Evolutionary conservation across 768 basidiomycete genomes (phyloP), one percentile per base, ranked within the genome.

Genomic region (Coprinopsis cinerea): DNA sequence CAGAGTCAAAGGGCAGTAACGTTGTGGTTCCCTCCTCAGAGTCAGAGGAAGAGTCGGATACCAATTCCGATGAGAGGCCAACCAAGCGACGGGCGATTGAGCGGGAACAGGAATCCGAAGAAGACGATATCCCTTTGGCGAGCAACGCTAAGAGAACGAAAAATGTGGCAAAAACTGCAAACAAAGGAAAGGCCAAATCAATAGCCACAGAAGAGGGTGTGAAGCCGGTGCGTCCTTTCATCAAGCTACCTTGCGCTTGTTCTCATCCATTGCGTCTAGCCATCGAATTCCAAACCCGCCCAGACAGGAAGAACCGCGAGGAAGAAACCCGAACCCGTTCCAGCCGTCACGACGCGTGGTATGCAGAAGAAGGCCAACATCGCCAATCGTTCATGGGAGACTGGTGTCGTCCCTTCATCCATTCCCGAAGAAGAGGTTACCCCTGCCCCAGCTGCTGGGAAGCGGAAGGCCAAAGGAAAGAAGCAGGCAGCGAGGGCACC

Each of bases 331-430:
- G 30, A 32, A 15, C 30, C 30, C 15, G 30, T 18, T 18, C 17
- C 36, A 9, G 10, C 7, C 18, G 17, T 39, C 6, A 18, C 6
- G 36, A 39, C 36, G 6, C 9, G 36, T 6, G 17, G 6, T 39
- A 10, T 17, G 6, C 36, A 39, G 17, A 43, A 23, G 23, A 43
- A 43, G 25, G 23, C 18, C 41, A 26, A 43, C 22, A 23, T 9
- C 41, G 24, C 18, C 15, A 45, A n/a, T 5, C 55, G 47, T n/a
- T 69, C 67, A n/a, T 64, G 59, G 61, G 72, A 74, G 49, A 58
- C 49, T 40, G 59, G 57, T 7, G 65, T 73, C 47, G 62, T 83
- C 11, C 82, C 82, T 4, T 83, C 82, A 0, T 86, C 83, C 15
- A 65, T 78, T 37, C 81, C 82, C 2, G 74, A 76, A 32, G 76